Base-by-base conservation (phyloP, 768 basidiomycete genomes). In the Termitomyces sp. region DNA sequence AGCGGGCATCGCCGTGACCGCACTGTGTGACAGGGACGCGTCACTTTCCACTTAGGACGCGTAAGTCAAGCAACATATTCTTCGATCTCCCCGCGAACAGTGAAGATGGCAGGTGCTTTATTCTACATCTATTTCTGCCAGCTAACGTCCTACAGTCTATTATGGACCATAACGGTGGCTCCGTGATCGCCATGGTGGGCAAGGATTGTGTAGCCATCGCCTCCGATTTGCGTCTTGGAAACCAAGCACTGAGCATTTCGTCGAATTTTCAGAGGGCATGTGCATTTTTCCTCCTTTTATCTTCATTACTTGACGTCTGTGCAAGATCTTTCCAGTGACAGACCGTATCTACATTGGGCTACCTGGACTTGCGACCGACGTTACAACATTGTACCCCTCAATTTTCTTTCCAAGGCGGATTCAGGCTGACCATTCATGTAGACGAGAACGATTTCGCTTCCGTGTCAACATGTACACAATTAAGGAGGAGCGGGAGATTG, bases 161-260 rank as follows among this genome's bases (percentile, higher is more conserved):
- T 65, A 90, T 96, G 90, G 82, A 92, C 74, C 79, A 87, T 61
- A 98, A 97, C 80, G 95, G 95, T 78, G 97, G 97, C 76, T 97
- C 95, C 76, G 92, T 96, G 66, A 82, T 99, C 74, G 97, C 97
- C 78, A 99, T 99, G 97, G 89, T 90, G 59, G 97, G 97, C 61
- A 98, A 98, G 76, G 90, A 94, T 65, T 99, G 97, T 72, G 97
- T 99, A 50, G 97, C 97, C 53, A 98, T 98, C 74, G 97, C 96
- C 27, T 93, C 90, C 54, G 97, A 99, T 76, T 69, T 96, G 64
- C 85, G 96, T 61, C 76, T 98, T 55, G 97, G 97, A 59, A 90
- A 88, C 62, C 88, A 94, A 69, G 83, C 90, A 6, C 70, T 95
- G 65, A 87, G 90, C 36, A 85, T 98, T 50, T 88, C 95, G 7